Conservation (phyloP, 371 early-diverging fungal species). For the Cokeromyces recurvatus region DNA sequence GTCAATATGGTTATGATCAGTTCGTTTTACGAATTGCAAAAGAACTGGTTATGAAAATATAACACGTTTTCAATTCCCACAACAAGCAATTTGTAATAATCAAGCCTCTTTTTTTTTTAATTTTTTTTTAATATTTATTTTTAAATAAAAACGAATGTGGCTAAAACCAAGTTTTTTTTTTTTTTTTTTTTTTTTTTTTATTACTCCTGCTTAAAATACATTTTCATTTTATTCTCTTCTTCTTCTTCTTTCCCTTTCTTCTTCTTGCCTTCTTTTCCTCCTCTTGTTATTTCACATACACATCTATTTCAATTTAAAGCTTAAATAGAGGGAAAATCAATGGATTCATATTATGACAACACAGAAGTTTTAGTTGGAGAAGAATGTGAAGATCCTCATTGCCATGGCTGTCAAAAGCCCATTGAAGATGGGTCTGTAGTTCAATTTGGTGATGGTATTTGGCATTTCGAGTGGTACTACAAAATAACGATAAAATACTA, state of each 20-base stretch:
- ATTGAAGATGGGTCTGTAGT: slow-evolving; percentile 84
- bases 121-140: too few relatives aligned
- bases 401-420: slow-evolving; percentile 68
- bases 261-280: not conserved
- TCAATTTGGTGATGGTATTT: slow-evolving; percentile 81
- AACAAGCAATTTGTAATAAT: too few relatives aligned
- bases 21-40: slow-evolving; percentile 43
- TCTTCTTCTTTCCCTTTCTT: not conserved
- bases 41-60: too few relatives aligned
- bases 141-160: too few relatives aligned
- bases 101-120: too few relatives aligned
- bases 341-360: too few relatives aligned
- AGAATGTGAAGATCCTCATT: slow-evolving; percentile 54
- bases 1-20: slow-evolving; percentile 79
- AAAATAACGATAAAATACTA: not conserved
- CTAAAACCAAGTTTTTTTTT: not conserved
- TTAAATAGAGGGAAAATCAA: too few relatives aligned
- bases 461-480: slow-evolving; percentile 46
- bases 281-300: too few relatives aligned
- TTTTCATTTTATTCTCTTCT: too few relatives aligned
- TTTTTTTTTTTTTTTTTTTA: not conserved
- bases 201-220: too few relatives aligned
- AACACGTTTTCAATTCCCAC: too few relatives aligned
- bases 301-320: too few relatives aligned
- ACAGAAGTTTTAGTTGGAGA: slow-evolving; percentile 13